phyloP scores from a whole-genome alignment of 1,139 yeast species.

The Kodamaea alishanica region DNA sequence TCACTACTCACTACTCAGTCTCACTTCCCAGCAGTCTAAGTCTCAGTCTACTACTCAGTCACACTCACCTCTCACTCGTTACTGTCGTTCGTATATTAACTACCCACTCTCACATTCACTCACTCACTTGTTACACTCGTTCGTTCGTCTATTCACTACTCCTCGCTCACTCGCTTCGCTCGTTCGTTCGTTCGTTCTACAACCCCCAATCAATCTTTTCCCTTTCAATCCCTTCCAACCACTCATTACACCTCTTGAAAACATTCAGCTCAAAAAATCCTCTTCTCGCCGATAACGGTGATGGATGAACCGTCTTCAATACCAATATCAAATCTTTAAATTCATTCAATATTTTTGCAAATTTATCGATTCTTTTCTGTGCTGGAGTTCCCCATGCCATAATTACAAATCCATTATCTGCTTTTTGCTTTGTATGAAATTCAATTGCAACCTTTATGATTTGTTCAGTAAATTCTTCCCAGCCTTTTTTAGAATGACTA shows the following conservation, averaged over 20 bases:
- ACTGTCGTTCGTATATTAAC: no score
- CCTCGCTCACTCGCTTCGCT: no score
- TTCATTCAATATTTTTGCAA: constrained; percentile 23
- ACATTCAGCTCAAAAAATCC: constrained; percentile 77
- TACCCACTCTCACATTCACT: no score
- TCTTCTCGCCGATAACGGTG: constrained; percentile 85
- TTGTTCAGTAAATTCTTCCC: constrained; percentile 86
- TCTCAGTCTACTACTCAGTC: no score
- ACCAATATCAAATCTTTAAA: constrained; percentile 39
- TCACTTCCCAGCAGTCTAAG: no score
- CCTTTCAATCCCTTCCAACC: constrained; percentile 54
- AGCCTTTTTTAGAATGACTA: constrained; percentile 86
- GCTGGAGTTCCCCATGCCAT: constrained; percentile 98
- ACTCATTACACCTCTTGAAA: constrained; percentile 67
- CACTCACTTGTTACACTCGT: no score
- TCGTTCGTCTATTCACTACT: no score
- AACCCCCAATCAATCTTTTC: constrained; percentile 64
- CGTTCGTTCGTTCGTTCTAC: background rate
- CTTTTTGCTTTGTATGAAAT: constrained; percentile 23
- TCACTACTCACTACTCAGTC: no score
- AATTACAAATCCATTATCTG: constrained; percentile 59
- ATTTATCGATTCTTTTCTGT: constrained; percentile 58
- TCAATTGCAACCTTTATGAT: constrained; percentile 52
- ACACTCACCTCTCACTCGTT: no score
- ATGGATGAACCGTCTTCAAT: constrained; percentile 83